Evolutionary conservation across 768 basidiomycete species (phyloP).

Genomic region (Russula foetens): DNA sequence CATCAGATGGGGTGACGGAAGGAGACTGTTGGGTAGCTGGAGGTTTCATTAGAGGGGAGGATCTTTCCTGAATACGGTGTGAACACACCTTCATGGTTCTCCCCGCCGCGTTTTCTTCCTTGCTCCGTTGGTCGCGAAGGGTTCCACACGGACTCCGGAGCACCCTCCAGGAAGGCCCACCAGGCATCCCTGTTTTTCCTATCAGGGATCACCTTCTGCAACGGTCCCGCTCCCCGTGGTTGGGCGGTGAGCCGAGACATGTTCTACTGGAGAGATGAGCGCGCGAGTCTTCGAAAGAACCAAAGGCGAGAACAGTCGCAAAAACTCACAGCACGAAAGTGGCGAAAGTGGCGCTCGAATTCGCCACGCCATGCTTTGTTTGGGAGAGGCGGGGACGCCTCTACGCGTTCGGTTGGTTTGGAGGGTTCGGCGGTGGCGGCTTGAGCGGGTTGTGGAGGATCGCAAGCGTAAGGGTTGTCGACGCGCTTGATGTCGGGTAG

Average conservation of each 20-base stretch:
- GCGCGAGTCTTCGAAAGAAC: too few species aligned
- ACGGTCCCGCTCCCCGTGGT: constrained; percentile 30
- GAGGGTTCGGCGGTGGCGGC: constrained; percentile 18
- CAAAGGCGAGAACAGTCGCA: background rate
- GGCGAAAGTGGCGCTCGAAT: constrained; percentile 52
- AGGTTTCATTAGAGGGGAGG: background rate
- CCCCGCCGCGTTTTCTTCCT: constrained; percentile 18
- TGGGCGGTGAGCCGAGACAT: constrained; percentile 51
- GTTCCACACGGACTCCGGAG: constrained; percentile 62
- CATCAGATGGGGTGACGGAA: background rate
- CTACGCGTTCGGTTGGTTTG: constrained; percentile 19
- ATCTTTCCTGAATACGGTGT: constrained; percentile 10
- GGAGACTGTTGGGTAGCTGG: background rate
- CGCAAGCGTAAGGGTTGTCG: constrained; percentile 55
- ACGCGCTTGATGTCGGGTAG: constrained; percentile 61
- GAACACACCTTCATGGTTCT: background rate
- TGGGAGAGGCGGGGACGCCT: constrained; percentile 39
- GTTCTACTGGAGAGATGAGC: constrained; percentile 40
- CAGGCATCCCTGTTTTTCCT: constrained; percentile 66
- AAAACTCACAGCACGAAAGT: constrained; percentile 52
- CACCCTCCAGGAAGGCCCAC: constrained; percentile 72
- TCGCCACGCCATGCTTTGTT: constrained; percentile 56
- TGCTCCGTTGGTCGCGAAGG: constrained; percentile 35
- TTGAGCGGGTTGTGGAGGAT: constrained; percentile 16
- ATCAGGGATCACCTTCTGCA: constrained; percentile 47